Conservation (phyloP, 192 early-diverging fungal species). For the Chytriomyces sp. region DNA sequence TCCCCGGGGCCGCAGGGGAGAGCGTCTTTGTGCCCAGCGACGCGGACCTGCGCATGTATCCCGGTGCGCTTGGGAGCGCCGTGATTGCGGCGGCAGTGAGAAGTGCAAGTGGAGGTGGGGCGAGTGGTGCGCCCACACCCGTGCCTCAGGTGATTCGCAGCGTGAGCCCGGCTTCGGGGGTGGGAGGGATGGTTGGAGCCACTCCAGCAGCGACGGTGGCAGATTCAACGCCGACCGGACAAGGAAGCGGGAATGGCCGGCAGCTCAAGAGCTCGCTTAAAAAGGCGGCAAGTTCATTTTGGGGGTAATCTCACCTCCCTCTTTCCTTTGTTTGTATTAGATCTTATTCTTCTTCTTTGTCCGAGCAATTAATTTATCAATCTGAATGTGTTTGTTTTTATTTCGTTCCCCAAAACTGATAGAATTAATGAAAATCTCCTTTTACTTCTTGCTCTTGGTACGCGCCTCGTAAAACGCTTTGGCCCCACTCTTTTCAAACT, state of each 20-base stretch:
- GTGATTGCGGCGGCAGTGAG: background rate
- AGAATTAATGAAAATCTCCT: too few relatives aligned
- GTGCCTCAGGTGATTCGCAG: too few relatives aligned
- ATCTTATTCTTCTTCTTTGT: too few relatives aligned
- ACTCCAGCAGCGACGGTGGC: too few relatives aligned
- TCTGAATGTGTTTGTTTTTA: too few relatives aligned
- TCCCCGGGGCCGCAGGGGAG: background rate
- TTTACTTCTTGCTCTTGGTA: too few relatives aligned
- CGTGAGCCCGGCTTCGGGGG: too few relatives aligned
- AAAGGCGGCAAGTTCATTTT: slow-evolving; percentile 14
- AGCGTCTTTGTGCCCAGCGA: slow-evolving; percentile 1
- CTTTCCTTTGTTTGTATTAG: too few relatives aligned
- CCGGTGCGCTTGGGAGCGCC: background rate
- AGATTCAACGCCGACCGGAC: background rate
- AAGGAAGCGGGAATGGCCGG: background rate
- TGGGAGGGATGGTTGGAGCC: too few relatives aligned
- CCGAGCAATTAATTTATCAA: too few relatives aligned
- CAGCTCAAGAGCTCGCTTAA: slow-evolving; percentile 11
- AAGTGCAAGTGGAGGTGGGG: background rate
- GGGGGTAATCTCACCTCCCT: too few relatives aligned
- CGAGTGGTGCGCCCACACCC: background rate
- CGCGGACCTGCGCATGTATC: slow-evolving; percentile 9
- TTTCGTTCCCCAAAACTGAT: too few relatives aligned
- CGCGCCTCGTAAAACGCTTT: slow-evolving; percentile 8
- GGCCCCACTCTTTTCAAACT: slow-evolving; percentile 45